These are phyloP conservation scores for Lactarius tabidus DNA, from an alignment of 768 basidiomycete genomes.

Conservation along the genomic window DNA sequence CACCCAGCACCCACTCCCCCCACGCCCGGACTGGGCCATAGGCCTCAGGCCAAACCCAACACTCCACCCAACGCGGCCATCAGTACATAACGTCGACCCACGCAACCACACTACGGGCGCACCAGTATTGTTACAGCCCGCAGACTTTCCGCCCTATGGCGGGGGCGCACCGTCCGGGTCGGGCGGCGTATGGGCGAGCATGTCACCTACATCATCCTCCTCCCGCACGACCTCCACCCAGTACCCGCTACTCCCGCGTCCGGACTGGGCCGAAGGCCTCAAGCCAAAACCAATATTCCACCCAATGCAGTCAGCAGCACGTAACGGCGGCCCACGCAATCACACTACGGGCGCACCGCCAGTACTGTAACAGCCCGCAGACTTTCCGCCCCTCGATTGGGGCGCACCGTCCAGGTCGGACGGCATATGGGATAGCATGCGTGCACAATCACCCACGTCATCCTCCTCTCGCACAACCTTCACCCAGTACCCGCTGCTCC, in stretches of 20 bases:
- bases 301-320: slow-evolving; percentile 36
- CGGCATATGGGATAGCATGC: slow-evolving; percentile 55
- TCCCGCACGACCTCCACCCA: slow-evolving; percentile 72
- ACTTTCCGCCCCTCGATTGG: slow-evolving; percentile 30
- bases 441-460: slow-evolving; percentile 64
- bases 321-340: slow-evolving; percentile 50
- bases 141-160: slow-evolving; percentile 31
- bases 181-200: slow-evolving; percentile 57
- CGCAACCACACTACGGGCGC: slow-evolving; percentile 34
- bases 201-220: slow-evolving; percentile 74
- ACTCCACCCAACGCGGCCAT: slow-evolving; percentile 43
- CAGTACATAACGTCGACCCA: slow-evolving; percentile 51
- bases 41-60: slow-evolving; percentile 75
- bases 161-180: slow-evolving; percentile 41
- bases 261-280: slow-evolving; percentile 86
- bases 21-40: slow-evolving; percentile 87
- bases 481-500: slow-evolving; percentile 73
- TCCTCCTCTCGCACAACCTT: slow-evolving; percentile 75
- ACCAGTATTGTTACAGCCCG: slow-evolving; percentile 34
- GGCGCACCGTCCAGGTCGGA: slow-evolving; percentile 43
- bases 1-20: slow-evolving; percentile 53
- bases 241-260: slow-evolving; percentile 74
- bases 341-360: slow-evolving; percentile 38
- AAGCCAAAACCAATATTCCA: slow-evolving; percentile 71
- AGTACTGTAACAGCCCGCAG: slow-evolving; percentile 32